A percentile compares a stretch with the other conserved stretches of the same genome.
phyloP scores from a whole-genome alignment of 768 basidiomycete genomes.

The Lentinula sp. region DNA sequence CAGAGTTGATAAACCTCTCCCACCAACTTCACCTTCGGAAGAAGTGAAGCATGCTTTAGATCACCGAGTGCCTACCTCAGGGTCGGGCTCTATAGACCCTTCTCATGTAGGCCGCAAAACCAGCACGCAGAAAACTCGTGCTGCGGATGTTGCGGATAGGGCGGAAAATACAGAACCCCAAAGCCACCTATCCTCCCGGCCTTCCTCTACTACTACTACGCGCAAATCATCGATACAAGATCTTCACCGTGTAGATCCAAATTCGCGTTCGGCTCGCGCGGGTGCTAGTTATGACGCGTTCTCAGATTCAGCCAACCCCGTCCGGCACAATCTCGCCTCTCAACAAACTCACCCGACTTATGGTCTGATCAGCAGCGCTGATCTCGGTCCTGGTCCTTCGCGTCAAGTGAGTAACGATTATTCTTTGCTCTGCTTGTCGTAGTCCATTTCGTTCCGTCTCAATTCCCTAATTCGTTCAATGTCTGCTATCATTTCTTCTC shows the following conservation, averaged over 20 bases:
- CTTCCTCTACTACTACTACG: not conserved
- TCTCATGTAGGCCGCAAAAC: not conserved
- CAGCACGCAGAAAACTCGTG: not conserved
- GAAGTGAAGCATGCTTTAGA: not conserved
- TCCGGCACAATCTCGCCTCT: not conserved
- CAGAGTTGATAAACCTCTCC: constrained; percentile 4
- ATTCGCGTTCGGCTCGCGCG: not conserved
- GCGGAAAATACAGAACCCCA: not conserved
- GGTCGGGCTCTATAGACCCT: not conserved
- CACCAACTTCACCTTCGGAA: not conserved
- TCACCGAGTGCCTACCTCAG: not conserved
- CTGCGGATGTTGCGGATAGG: not conserved
- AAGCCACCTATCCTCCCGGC: not conserved
- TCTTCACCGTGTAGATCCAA: not conserved
- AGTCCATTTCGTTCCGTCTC: not conserved
- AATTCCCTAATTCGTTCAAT: not conserved
- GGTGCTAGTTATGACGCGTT: not conserved
- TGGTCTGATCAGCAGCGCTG: not conserved
- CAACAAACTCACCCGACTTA: not conserved
- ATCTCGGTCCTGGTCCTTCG: not conserved
- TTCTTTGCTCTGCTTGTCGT: not conserved
- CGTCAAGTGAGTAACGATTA: not conserved
- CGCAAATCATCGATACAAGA: not conserved
- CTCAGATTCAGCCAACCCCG: not conserved
- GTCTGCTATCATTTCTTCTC: not conserved